phyloP scores from a whole-genome alignment of 1,284 basidiomycete species.

The Rhodotorula sp. region DNA sequence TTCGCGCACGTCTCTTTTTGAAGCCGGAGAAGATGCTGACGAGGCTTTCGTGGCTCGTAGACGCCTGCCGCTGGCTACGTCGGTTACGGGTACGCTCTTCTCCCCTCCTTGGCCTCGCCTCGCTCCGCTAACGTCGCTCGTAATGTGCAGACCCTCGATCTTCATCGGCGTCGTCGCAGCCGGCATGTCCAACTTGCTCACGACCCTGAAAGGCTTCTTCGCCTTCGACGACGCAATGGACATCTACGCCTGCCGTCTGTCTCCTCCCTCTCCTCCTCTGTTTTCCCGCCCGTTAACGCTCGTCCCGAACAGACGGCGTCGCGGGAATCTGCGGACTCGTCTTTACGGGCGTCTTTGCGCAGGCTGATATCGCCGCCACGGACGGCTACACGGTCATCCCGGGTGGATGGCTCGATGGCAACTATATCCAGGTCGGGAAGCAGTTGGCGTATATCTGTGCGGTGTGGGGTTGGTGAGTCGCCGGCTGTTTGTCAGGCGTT shows the following conservation, averaged over 20 bases:
- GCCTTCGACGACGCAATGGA: constrained; percentile 65
- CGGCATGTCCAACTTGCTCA: constrained; percentile 78
- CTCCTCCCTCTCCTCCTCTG: not conserved
- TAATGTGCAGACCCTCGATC: constrained; percentile 54
- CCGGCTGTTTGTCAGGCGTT: not conserved
- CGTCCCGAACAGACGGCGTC: constrained; percentile 62
- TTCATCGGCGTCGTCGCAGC: constrained; percentile 75
- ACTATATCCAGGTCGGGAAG: constrained; percentile 75
- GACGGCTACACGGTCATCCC: constrained; percentile 57
- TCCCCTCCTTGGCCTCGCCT: not conserved
- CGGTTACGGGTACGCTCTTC: constrained; percentile 54
- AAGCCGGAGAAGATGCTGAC: not conserved
- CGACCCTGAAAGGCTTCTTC: constrained; percentile 63
- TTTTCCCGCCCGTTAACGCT: not conserved
- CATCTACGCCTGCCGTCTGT: constrained; percentile 31
- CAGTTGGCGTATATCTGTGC: constrained; percentile 80
- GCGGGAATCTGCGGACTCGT: constrained; percentile 86
- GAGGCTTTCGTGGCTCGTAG: constrained; percentile 1
- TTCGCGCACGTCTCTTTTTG: constrained; percentile 57
- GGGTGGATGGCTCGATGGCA: constrained; percentile 66
- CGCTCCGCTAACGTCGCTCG: not conserved
- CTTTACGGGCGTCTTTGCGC: constrained; percentile 78
- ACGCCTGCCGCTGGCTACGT: constrained; percentile 50
- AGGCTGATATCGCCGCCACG: constrained; percentile 72
- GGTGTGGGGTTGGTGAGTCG: constrained; percentile 55